A percentile compares a stretch with the other conserved stretches of the same genome.
Evolutionary conservation across 169 alveolate genomes (phyloP).

Genomic region (Babesia caballi): DNA sequence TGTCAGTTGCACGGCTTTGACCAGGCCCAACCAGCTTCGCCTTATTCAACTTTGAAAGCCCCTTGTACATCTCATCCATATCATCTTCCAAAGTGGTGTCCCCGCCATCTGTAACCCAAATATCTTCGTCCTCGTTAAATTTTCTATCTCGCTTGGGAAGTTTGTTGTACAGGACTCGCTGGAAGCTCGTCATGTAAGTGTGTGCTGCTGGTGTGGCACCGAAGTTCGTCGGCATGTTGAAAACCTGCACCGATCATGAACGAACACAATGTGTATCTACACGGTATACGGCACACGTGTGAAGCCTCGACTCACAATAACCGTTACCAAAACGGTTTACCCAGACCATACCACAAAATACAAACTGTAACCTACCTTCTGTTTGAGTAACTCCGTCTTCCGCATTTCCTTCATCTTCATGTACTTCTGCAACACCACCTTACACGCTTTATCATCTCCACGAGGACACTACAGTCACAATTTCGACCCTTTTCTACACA

Average conservation of each 20-base stretch:
- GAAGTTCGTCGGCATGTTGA: conserved; percentile 45
- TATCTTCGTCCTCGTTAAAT: conserved; percentile 11
- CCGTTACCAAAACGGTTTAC: too few relatives aligned
- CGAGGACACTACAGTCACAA: conserved; percentile 23
- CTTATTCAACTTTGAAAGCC: conserved; percentile 1
- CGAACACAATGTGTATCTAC: neutral
- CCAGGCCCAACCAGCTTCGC: neutral
- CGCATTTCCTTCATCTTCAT: conserved; percentile 28
- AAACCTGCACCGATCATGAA: conserved; percentile 24
- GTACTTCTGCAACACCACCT: conserved; percentile 13
- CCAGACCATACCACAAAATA: too few relatives aligned
- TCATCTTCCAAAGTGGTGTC: conserved; percentile 49
- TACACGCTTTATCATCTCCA: conserved; percentile 31
- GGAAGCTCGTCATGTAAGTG: conserved; percentile 56
- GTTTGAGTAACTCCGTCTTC: conserved; percentile 31
- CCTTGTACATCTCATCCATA: neutral
- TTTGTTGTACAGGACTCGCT: conserved; percentile 48
- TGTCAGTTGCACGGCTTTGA: neutral
- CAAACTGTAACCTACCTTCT: conserved; percentile 55
- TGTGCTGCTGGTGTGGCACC: conserved; percentile 8
- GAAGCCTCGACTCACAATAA: neutral
- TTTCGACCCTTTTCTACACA: neutral
- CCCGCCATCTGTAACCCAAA: conserved; percentile 52
- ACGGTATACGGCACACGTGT: neutral
- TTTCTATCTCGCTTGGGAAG: neutral